phyloP scores from a whole-genome alignment of 225 moss, liverwort and hornwort genomes.

The Bryum argenteum region DNA sequence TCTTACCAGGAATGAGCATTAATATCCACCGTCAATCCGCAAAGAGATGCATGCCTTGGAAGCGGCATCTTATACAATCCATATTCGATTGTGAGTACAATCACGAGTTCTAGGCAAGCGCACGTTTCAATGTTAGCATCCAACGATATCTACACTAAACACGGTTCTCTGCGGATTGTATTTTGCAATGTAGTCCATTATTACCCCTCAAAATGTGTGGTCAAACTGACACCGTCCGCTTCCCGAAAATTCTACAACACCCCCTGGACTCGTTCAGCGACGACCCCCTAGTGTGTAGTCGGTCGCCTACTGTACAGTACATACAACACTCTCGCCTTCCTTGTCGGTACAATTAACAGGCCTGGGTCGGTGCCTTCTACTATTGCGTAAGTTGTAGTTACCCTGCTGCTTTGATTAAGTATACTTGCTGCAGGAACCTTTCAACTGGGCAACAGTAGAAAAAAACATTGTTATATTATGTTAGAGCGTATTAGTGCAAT shows the following conservation, averaged over 20 bases:
- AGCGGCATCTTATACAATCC: neutral
- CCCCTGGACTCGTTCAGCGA: conserved; percentile 38
- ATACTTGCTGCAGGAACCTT: conserved; percentile 9
- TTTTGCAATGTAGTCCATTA: conserved; percentile 14
- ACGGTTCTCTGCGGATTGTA: too few species aligned
- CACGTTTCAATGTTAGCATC: too few species aligned
- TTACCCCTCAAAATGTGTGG: conserved; percentile 40
- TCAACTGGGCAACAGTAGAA: conserved; percentile 30
- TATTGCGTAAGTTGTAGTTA: neutral
- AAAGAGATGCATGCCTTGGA: neutral
- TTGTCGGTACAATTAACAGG: conserved; percentile 32
- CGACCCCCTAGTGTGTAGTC: conserved; percentile 5
- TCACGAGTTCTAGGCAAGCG: too few species aligned
- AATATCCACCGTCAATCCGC: conserved; percentile 22
- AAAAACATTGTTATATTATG: too few species aligned
- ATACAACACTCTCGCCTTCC: neutral
- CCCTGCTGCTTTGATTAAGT: conserved; percentile 1
- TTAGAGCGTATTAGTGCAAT: neutral
- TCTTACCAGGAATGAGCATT: neutral
- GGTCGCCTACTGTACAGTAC: neutral
- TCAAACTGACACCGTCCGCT: conserved; percentile 33
- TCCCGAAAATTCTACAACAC: conserved; percentile 12
- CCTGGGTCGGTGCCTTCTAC: conserved; percentile 14
- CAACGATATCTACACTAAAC: too few species aligned
- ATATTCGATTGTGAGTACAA: too few species aligned